These are phyloP conservation scores for Aspergillus steynii DNA, from an alignment of 495 filamentous ascomycete genomes.

Conservation along the genomic window DNA sequence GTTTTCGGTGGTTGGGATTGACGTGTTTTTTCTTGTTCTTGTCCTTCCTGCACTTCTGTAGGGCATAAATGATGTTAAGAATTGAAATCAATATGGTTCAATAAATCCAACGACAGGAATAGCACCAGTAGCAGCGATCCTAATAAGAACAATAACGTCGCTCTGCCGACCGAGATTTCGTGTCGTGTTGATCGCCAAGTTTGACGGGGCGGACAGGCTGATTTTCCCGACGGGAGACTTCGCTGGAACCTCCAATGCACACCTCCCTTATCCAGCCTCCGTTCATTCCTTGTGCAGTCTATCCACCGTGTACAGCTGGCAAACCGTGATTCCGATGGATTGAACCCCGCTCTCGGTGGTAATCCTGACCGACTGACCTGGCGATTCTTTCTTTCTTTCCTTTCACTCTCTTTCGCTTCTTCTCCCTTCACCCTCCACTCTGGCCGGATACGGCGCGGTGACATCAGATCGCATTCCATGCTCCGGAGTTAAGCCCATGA, in stretches of 20 bases:
- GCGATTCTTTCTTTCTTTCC: background rate
- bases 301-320: background rate
- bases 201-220: constrained; percentile 15
- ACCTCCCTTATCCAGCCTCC: constrained; percentile 9
- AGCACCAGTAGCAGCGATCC: background rate
- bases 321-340: constrained; percentile 4
- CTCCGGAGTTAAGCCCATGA: background rate
- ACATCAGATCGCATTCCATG: background rate
- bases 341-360: constrained; percentile 1
- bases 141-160: background rate
- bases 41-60: background rate
- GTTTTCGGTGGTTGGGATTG: background rate
- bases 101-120: background rate
- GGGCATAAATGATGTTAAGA: background rate
- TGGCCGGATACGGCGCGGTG: background rate
- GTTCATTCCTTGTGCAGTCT: constrained; percentile 8
- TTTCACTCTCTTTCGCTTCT: background rate
- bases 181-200: constrained; percentile 20
- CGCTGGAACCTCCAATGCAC: constrained; percentile 9
- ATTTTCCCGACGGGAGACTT: constrained; percentile 18
- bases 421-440: constrained; percentile 1
- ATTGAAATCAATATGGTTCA: background rate
- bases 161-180: background rate
- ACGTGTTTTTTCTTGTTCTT: background rate
- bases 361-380: background rate